A percentile compares a stretch with the other conserved stretches of the same genome.
These are phyloP conservation scores for Flaveria linearis DNA, from an alignment of 129 eudicot genomes.

Conservation along the genomic window DNA sequence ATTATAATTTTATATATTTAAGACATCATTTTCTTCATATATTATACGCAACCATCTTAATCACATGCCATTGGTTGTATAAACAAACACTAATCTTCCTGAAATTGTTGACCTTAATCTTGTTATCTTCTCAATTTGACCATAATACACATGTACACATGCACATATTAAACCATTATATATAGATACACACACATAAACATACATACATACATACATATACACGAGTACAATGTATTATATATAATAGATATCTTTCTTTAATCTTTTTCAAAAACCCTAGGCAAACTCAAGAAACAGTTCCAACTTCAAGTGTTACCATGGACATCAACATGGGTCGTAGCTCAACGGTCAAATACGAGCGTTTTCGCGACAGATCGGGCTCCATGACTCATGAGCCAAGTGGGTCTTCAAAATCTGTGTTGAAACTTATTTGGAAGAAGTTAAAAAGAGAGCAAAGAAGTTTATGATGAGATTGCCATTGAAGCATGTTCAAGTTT, in stretches of 20 bases:
- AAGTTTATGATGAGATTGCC: slow-evolving; percentile 36
- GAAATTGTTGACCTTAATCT: slow-evolving; percentile 35
- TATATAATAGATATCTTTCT: background rate
- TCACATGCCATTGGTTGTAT: slow-evolving; percentile 25
- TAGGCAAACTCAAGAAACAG: slow-evolving; percentile 10
- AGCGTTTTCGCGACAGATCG: slow-evolving; percentile 3
- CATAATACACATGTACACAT: background rate
- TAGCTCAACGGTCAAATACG: slow-evolving; percentile 27
- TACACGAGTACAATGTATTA: no score
- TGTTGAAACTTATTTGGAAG: slow-evolving; percentile 50
- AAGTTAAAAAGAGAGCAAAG: slow-evolving; percentile 42
- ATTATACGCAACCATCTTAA: slow-evolving; percentile 21
- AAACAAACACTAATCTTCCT: slow-evolving; percentile 16
- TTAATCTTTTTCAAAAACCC: slow-evolving; percentile 20
- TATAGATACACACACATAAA: no score
- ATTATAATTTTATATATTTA: background rate
- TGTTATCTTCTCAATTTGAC: slow-evolving; percentile 26
- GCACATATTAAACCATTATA: background rate
- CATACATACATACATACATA: no score
- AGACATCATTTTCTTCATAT: background rate
- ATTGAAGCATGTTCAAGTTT: slow-evolving; percentile 30
- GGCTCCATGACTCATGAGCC: slow-evolving; percentile 19
- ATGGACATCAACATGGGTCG: slow-evolving; percentile 33
- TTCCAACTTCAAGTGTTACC: slow-evolving; percentile 19
- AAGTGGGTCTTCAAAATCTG: slow-evolving; percentile 33